phyloP scores from a whole-genome alignment of 208 protist genomes.

The Histomonas meleagridis region DNA sequence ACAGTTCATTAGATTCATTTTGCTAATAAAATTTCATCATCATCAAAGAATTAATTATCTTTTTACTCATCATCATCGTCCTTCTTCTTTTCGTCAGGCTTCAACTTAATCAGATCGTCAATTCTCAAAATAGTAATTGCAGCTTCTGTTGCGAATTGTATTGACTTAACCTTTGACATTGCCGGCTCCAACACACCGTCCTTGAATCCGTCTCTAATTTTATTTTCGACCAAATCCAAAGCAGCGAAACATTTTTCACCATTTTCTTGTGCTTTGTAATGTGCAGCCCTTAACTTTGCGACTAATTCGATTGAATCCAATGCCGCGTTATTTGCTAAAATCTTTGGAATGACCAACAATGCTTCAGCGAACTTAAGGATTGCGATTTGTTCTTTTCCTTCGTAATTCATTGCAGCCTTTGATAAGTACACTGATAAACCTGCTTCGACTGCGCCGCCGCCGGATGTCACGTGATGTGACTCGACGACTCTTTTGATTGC shows the following conservation, averaged over 20 bases:
- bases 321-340: conserved; percentile 71
- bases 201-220: conserved; percentile 80
- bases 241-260: conserved; percentile 38
- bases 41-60: no score
- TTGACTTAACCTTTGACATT: conserved; percentile 90
- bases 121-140: conserved; percentile 97
- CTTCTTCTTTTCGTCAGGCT: conserved; percentile 57
- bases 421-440: conserved; percentile 93
- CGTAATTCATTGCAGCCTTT: conserved; percentile 80
- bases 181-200: conserved; percentile 96
- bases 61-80: neutral
- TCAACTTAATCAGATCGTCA: conserved; percentile 94
- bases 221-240: conserved; percentile 61
- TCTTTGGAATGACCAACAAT: conserved; percentile 45
- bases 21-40: no score
- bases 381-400: conserved; percentile 90
- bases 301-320: conserved; percentile 92
- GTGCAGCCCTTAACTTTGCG: conserved; percentile 81
- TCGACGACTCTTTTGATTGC: conserved; percentile 93
- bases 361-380: conserved; percentile 89
- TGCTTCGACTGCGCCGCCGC: conserved; percentile 91
- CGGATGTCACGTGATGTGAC: conserved; percentile 81
- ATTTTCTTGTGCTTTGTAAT: conserved; percentile 72
- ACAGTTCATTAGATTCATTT: no score
- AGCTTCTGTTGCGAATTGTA: conserved; percentile 97